Evolutionary conservation across 2,329 filamentous ascomycete genomes (phyloP).

Genomic region (Catunica adiposa): DNA sequence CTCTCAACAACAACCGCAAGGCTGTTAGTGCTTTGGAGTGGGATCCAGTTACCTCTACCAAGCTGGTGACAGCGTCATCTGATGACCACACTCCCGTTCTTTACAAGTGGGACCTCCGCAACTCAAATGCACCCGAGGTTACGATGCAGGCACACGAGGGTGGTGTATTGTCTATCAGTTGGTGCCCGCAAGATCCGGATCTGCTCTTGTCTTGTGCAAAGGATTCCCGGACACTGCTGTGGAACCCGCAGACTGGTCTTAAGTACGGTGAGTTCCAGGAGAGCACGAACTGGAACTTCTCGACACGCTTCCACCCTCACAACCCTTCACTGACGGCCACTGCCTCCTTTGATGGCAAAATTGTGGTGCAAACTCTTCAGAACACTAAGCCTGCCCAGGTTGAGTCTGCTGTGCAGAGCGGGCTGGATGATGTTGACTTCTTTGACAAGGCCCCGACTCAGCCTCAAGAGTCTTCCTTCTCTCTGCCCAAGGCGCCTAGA

Average conservation of each 20-base stretch:
- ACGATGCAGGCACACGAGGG: conserved; percentile 85
- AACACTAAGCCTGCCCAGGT: conserved; percentile 71
- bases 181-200: conserved; percentile 83
- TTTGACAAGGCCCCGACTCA: conserved; percentile 87
- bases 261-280: conserved; percentile 84
- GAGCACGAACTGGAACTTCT: conserved; percentile 98
- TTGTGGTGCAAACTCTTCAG: conserved; percentile 81
- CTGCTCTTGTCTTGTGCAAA: conserved; percentile 87
- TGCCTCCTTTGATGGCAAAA: conserved; percentile 93
- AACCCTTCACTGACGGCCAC: conserved; percentile 88
- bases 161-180: conserved; percentile 82
- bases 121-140: conserved; percentile 85
- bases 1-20: conserved; percentile 88
- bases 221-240: conserved; percentile 86
- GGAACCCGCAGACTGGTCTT: conserved; percentile 88
- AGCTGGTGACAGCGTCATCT: conserved; percentile 80
- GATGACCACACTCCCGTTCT: conserved; percentile 81
- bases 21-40: conserved; percentile 89
- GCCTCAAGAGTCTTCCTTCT: conserved; percentile 79
- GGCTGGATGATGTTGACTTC: conserved; percentile 83
- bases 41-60: conserved; percentile 91
- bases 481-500: conserved; percentile 66
- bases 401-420: conserved; percentile 48
- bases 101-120: conserved; percentile 83
- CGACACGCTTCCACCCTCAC: conserved; percentile 82